A percentile compares a stretch with the other conserved stretches of the same genome.
Evolutionary conservation across 331 rosid genomes (phyloP).

Genomic region (Acacia concinna): DNA sequence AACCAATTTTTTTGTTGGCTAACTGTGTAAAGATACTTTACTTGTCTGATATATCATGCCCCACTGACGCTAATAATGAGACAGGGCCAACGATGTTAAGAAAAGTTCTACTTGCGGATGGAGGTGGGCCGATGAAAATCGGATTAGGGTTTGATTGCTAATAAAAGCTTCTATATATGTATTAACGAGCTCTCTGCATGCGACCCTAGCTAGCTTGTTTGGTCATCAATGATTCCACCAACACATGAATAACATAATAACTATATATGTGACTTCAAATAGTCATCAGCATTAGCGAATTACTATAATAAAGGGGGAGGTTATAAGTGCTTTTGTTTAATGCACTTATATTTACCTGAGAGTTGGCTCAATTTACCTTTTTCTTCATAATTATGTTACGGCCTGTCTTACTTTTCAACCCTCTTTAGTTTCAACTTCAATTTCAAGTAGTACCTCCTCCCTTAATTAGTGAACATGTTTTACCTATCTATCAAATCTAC

Average conservation of each 20-base stretch:
- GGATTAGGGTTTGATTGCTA: conserved; percentile 1
- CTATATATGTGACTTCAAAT: neutral
- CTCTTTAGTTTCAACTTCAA: neutral
- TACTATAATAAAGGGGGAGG: neutral
- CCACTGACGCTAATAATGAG: neutral
- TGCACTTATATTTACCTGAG: neutral
- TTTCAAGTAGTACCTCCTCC: conserved; percentile 9
- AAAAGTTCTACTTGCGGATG: neutral
- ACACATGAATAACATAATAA: conserved; percentile 3
- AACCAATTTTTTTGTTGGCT: neutral
- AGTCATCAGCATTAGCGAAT: neutral
- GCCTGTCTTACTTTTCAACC: conserved; percentile 18
- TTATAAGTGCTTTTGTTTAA: conserved; percentile 6
- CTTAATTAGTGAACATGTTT: conserved; percentile 10
- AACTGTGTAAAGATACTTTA: neutral
- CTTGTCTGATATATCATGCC: neutral
- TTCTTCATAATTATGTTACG: conserved; percentile 22
- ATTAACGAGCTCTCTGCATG: conserved; percentile 3
- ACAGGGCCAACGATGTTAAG: neutral
- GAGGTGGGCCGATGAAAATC: neutral
- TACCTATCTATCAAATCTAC: conserved; percentile 9
- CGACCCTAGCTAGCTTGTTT: neutral
- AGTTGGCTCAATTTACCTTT: conserved; percentile 5
- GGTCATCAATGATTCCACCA: conserved; percentile 8
- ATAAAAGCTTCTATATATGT: neutral